These are phyloP conservation scores for Xylariales sp. DNA, from an alignment of 2,329 filamentous ascomycete species.

Conservation along the genomic window DNA sequence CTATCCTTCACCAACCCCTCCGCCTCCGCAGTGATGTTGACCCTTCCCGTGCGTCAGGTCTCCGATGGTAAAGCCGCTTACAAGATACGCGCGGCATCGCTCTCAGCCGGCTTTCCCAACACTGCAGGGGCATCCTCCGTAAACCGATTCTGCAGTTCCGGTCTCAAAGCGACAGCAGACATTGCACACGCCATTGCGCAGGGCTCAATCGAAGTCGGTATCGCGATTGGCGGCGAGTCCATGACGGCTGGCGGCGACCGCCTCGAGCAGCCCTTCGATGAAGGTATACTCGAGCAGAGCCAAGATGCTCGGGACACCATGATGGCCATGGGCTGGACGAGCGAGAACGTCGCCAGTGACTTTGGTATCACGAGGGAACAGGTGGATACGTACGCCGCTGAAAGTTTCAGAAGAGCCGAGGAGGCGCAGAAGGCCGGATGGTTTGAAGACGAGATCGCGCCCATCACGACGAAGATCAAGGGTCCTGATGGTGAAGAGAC, in stretches of 20 bases:
- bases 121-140: slow-evolving; percentile 76
- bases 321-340: slow-evolving; percentile 97
- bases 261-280: slow-evolving; percentile 69
- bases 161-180: slow-evolving; percentile 90
- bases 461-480: slow-evolving; percentile 77
- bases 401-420: slow-evolving; percentile 85
- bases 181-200: slow-evolving; percentile 81
- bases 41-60: slow-evolving; percentile 53
- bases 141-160: slow-evolving; percentile 97
- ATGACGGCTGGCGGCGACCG: slow-evolving; percentile 75
- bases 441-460: slow-evolving; percentile 92
- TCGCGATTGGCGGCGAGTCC: slow-evolving; percentile 83
- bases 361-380: slow-evolving; percentile 76
- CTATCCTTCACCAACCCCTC: background rate
- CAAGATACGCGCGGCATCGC: slow-evolving; percentile 80
- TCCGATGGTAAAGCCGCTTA: slow-evolving; percentile 82
- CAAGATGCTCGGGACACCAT: slow-evolving; percentile 82
- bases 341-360: slow-evolving; percentile 89
- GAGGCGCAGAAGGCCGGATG: slow-evolving; percentile 82
- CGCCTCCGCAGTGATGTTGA: background rate
- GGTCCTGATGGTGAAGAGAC: slow-evolving; percentile 76
- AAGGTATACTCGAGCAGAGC: slow-evolving; percentile 65
- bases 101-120: slow-evolving; percentile 91
- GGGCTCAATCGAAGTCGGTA: slow-evolving; percentile 79
- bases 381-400: slow-evolving; percentile 82